Conservation (phyloP, 108 stramenopile species). For the Skeletonema menzelii region DNA sequence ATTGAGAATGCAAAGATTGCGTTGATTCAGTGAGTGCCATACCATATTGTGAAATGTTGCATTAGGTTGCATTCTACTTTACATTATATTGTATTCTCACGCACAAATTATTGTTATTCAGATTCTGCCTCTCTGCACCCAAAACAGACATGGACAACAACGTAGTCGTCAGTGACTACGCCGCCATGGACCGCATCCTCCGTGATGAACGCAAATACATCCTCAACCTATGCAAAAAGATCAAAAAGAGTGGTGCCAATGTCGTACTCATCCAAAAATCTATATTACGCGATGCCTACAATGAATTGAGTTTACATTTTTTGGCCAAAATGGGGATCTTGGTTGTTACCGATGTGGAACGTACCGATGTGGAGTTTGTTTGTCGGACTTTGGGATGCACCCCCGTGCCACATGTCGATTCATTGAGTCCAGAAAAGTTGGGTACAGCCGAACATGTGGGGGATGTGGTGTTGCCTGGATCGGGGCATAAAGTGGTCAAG, state of each 20-base stretch:
- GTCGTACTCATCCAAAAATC: conserved; percentile 98
- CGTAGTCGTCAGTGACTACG: conserved; percentile 98
- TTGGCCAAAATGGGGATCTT: conserved; percentile 99
- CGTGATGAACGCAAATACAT: conserved; percentile 98
- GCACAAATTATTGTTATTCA: background rate
- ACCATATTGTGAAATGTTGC: conserved; percentile 7
- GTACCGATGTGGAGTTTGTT: conserved; percentile 96
- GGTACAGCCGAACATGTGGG: conserved; percentile 87
- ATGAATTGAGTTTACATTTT: conserved; percentile 97
- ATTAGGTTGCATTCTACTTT: no score
- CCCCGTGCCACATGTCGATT: conserved; percentile 97
- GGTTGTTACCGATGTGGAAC: conserved; percentile 97
- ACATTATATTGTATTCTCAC: background rate
- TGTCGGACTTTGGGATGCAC: conserved; percentile 91
- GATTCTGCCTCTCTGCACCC: conserved; percentile 97
- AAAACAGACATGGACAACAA: conserved; percentile 99
- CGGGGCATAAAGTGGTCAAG: conserved; percentile 94
- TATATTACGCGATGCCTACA: conserved; percentile 99
- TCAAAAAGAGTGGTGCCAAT: conserved; percentile 97
- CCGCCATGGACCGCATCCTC: conserved; percentile 99
- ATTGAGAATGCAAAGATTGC: conserved; percentile 97
- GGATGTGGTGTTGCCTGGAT: conserved; percentile 94
- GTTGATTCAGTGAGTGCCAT: conserved; percentile 72
- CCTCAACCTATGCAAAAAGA: conserved; percentile 94
- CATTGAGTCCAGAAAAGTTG: conserved; percentile 88